These are phyloP conservation scores for Coemansia sp. DNA, from an alignment of 192 early-diverging fungal species.

Conservation along the genomic window DNA sequence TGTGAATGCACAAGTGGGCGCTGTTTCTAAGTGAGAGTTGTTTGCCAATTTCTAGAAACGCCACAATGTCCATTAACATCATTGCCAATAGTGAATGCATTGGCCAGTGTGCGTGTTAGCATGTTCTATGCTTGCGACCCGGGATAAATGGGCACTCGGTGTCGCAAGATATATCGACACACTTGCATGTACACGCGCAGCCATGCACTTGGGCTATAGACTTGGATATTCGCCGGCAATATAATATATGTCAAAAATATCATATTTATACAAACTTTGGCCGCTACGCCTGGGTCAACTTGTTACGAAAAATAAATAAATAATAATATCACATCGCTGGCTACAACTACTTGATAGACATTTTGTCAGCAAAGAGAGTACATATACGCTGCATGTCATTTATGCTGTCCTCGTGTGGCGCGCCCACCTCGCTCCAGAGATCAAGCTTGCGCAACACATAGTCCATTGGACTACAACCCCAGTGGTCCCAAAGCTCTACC, in stretches of 20 bases:
- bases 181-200: neutral
- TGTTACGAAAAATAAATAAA: neutral
- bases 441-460: constrained; percentile 49
- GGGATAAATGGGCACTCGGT: constrained; percentile 1
- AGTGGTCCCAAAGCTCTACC: constrained; percentile 45
- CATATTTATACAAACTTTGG: neutral
- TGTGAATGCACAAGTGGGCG: neutral
- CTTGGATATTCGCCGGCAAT: neutral
- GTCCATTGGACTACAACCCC: constrained; percentile 54
- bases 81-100: constrained; percentile 4
- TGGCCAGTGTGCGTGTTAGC: neutral
- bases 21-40: neutral
- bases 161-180: neutral
- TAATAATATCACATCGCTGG: neutral
- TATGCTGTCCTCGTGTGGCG: constrained; percentile 46
- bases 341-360: neutral
- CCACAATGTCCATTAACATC: neutral
- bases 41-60: constrained; percentile 1
- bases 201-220: neutral
- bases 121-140: neutral
- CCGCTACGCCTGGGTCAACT: neutral
- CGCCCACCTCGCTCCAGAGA: constrained; percentile 48
- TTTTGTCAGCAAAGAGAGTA: constrained; percentile 31
- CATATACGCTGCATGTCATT: constrained; percentile 55
- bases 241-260: neutral